A percentile compares a stretch with the other conserved stretches of the same genome.
phyloP scores from a whole-genome alignment of 2,329 filamentous ascomycete species.

The Pleurostoma richardsiae region DNA sequence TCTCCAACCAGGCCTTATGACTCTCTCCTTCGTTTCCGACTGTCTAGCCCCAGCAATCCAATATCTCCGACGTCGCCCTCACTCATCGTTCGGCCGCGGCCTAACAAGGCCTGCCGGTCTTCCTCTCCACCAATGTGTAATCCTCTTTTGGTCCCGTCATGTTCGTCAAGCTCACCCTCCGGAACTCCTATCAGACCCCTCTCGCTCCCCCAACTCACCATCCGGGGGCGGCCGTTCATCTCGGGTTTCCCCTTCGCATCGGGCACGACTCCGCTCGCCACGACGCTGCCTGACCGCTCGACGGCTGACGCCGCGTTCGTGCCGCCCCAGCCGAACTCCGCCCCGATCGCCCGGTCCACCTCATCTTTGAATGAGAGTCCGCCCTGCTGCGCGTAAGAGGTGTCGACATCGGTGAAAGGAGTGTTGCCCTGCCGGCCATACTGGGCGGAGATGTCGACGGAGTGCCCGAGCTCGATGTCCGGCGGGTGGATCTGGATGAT shows the following conservation, averaged over 20 bases:
- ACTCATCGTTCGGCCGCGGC: too few relatives aligned
- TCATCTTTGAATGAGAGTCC: conserved; percentile 12
- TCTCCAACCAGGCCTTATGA: too few relatives aligned
- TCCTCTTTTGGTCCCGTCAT: conserved; percentile 3
- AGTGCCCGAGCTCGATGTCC: conserved; percentile 19
- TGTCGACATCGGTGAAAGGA: conserved; percentile 8
- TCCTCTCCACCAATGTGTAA: background rate
- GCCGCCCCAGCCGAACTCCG: conserved; percentile 25
- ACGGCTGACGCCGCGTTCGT: conserved; percentile 5
- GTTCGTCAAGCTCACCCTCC: conserved; percentile 26
- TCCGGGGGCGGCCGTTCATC: conserved; percentile 14
- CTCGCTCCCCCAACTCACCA: conserved; percentile 29
- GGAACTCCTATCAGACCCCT: conserved; percentile 30
- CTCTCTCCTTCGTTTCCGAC: too few relatives aligned
- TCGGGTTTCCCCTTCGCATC: conserved; percentile 6
- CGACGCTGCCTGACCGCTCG: conserved; percentile 17
- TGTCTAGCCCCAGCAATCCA: too few relatives aligned
- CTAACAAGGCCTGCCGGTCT: background rate
- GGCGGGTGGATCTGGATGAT: conserved; percentile 24
- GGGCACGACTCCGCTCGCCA: conserved; percentile 9
- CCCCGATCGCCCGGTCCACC: conserved; percentile 23
- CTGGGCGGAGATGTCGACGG: conserved; percentile 10
- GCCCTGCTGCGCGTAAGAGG: conserved; percentile 2
- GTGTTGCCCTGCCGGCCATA: conserved; percentile 6
- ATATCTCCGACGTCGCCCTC: too few relatives aligned